Evolutionary conservation across 768 basidiomycete genomes (phyloP), one percentile per base, ranked within the genome.

Genomic region (Panaeolus cyanescens): DNA sequence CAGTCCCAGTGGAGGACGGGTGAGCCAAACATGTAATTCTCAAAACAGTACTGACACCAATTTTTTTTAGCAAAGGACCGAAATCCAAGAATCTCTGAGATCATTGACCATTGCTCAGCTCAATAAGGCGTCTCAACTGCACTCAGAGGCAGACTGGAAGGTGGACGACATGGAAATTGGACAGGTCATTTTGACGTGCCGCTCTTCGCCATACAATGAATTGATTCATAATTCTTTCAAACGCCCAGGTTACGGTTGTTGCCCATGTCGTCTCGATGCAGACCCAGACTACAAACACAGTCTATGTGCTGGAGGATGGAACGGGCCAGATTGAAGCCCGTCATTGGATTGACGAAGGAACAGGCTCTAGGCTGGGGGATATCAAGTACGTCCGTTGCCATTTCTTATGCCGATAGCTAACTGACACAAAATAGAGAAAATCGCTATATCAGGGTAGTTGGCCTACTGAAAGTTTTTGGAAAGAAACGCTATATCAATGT

Each of bases 81-180:
- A 80, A 62, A 67, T 75, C 32, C 73, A 78, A 0, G 75, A 78
- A 56, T 79, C 71, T 61, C 19, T 76, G 22, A 82, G 94, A 33
- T 93, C 94, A 3, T 83, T 93, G 55, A 93, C 90, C 3, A 83
- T 91, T 66, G 82, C 85, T 56, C 95, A 96, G 70, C 80, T 97
- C 45, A 70, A 79, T 33, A 83, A 84, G 65, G 91, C 95, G 1
- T 81, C 77, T n/a, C 95, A 96, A 78, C 82, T 88, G 5, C 93
- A 96, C 70, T 81, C 90, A 1, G 96, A 98, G 65, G 90, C 92
- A 2, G 93, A 96, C 60, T 97, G 94, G 87, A 80, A 81, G 61
- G 79, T 99, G 32, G 95, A 95, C 60, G 90, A 87, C 30, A 75
- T 81, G 4, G 91, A 95, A 63, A 80, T 95, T 60, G 91, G 91